phyloP scores from a whole-genome alignment of 148 eudicot species.

The Rhododendron mucronatum region DNA sequence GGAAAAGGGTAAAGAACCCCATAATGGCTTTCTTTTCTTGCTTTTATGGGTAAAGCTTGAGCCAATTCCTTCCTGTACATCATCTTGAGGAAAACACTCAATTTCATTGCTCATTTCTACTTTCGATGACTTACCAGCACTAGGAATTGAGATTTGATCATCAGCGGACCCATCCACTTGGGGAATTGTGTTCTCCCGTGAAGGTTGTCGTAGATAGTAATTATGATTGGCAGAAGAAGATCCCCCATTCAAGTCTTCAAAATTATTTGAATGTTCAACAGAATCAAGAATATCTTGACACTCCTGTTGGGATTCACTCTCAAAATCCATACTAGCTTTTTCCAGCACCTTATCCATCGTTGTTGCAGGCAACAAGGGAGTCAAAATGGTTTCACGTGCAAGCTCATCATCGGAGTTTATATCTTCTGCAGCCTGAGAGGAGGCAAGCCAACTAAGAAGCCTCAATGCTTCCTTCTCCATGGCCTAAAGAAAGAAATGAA shows the following conservation, averaged over 20 bases:
- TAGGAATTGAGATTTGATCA: constrained; percentile 29
- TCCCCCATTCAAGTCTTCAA: constrained; percentile 29
- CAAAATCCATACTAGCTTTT: constrained; percentile 71
- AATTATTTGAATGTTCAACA: constrained; percentile 31
- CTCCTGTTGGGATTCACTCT: constrained; percentile 82
- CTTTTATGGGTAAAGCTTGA: constrained; percentile 26
- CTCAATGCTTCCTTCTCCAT: constrained; percentile 67
- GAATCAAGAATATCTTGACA: constrained; percentile 99
- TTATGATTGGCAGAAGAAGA: constrained; percentile 18
- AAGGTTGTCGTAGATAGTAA: constrained; percentile 8
- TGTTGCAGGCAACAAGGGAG: constrained; percentile 71
- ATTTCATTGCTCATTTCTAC: constrained; percentile 19
- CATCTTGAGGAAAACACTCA: constrained; percentile 20
- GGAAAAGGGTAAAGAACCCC: constrained; percentile 67
- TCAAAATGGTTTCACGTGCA: constrained; percentile 55
- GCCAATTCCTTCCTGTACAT: constrained; percentile 18
- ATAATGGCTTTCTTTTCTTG: constrained; percentile 39
- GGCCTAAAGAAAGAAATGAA: constrained; percentile 28
- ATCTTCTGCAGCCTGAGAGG: constrained; percentile 90
- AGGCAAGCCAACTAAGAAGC: constrained; percentile 91
- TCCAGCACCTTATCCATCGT: constrained; percentile 39
- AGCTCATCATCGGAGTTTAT: constrained; percentile 92
- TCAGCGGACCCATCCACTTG: constrained; percentile 75
- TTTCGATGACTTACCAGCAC: constrained; percentile 23
- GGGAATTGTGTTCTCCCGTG: constrained; percentile 42